Percentiles rank a stretch among this genome's conserved stretches.
Conservation (phyloP, 768 basidiomycete species). For the Russula brevipes region DNA sequence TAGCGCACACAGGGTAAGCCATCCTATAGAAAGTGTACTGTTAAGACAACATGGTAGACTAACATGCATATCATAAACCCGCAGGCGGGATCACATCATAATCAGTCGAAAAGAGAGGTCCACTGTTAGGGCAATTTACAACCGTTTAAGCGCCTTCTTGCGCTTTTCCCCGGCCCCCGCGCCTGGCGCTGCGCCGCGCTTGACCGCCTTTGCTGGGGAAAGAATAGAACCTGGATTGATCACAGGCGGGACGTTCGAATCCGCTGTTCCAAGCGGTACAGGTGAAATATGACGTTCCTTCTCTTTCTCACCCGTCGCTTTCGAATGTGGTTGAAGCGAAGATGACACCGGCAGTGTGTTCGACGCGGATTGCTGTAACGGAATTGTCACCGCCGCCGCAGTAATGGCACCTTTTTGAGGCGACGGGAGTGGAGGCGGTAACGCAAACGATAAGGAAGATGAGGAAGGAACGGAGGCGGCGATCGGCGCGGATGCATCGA, state of each 20-base stretch:
- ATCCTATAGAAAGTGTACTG: conserved; percentile 6
- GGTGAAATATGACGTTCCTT: conserved; percentile 66
- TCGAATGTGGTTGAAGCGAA: conserved; percentile 34
- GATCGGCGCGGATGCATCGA: conserved; percentile 30
- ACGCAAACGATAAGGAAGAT: conserved; percentile 30
- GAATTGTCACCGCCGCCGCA: conserved; percentile 35
- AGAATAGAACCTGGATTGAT: conserved; percentile 28
- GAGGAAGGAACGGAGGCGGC: conserved; percentile 32
- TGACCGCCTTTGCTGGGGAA: conserved; percentile 56
- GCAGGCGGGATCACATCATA: background rate
- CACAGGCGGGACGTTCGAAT: conserved; percentile 52
- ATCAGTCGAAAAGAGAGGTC: background rate
- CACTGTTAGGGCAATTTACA: conserved; percentile 35
- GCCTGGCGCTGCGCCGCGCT: conserved; percentile 55
- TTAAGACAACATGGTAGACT: conserved; percentile 17
- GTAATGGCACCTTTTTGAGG: conserved; percentile 27
- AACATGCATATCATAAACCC: conserved; percentile 3
- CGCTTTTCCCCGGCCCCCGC: conserved; percentile 64
- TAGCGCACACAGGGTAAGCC: background rate
- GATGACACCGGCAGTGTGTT: conserved; percentile 37
- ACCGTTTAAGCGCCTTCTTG: conserved; percentile 81
- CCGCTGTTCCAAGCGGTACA: conserved; percentile 63
- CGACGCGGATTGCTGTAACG: conserved; percentile 37
- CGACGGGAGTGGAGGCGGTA: conserved; percentile 31
- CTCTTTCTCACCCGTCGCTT: conserved; percentile 26